Conservation (phyloP, 1,284 basidiomycete species). For the Sphaerobolus stellatus region DNA sequence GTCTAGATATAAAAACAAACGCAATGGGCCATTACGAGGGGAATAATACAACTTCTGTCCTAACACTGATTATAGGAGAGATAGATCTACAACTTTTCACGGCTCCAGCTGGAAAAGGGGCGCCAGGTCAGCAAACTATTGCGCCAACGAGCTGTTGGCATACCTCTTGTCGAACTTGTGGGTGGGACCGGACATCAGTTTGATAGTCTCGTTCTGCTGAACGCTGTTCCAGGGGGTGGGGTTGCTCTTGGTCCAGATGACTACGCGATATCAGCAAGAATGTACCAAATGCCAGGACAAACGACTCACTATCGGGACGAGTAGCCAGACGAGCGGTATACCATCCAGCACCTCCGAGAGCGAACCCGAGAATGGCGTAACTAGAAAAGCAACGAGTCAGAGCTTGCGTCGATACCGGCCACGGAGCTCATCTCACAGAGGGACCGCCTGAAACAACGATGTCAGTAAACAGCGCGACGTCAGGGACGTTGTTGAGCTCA, state of each 20-base stretch:
- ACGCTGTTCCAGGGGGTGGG: conserved; percentile 79
- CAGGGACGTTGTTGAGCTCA: conserved; percentile 31
- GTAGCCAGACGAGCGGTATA: conserved; percentile 69
- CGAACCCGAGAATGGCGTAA: conserved; percentile 67
- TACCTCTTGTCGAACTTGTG: conserved; percentile 73
- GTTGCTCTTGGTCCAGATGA: conserved; percentile 79
- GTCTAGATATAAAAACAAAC: no score
- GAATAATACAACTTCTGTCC: conserved; percentile 7
- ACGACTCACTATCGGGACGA: conserved; percentile 60
- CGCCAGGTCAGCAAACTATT: conserved; percentile 14
- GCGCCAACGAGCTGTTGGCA: conserved; percentile 14
- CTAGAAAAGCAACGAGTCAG: conserved; percentile 36
- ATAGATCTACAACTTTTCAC: conserved; percentile 59
- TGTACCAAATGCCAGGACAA: not conserved
- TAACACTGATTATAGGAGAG: conserved; percentile 9
- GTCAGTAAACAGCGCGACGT: not conserved
- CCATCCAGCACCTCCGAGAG: conserved; percentile 67
- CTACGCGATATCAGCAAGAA: conserved; percentile 35
- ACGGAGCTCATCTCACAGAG: conserved; percentile 56
- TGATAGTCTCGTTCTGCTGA: conserved; percentile 68
- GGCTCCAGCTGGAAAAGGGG: conserved; percentile 55
- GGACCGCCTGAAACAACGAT: conserved; percentile 56
- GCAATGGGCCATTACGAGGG: no score
- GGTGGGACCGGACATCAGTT: conserved; percentile 65
- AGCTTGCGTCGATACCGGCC: conserved; percentile 3